These are phyloP conservation scores for Polytrichum formosum DNA, from an alignment of 225 moss, liverwort and hornwort genomes.

Conservation along the genomic window DNA sequence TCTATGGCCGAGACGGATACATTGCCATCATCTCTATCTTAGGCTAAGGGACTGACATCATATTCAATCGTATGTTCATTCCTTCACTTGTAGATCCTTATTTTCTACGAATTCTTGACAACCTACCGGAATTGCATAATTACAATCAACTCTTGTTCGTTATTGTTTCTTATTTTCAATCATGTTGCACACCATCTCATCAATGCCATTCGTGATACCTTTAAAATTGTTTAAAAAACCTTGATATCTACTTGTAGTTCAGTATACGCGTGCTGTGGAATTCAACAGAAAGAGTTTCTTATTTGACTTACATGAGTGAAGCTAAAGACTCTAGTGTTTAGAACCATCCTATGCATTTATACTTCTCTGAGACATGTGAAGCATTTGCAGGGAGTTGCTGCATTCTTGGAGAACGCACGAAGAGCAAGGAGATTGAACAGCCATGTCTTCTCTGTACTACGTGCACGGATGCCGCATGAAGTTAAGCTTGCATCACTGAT, in stretches of 20 bases:
- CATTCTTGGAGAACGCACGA: slow-evolving; percentile 51
- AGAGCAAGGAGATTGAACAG: slow-evolving; percentile 54
- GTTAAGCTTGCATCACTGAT: slow-evolving; percentile 53
- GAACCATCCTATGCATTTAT: not conserved
- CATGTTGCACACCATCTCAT: not conserved
- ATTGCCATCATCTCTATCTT: slow-evolving; percentile 35
- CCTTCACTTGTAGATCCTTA: not conserved
- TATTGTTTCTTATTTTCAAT: no score
- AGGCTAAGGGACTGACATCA: slow-evolving; percentile 31
- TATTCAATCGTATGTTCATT: slow-evolving; percentile 2
- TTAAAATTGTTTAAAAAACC: no score
- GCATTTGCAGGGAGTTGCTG: slow-evolving; percentile 36
- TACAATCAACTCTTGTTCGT: no score
- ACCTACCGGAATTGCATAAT: not conserved
- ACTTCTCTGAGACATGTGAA: not conserved
- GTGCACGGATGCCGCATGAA: slow-evolving; percentile 54
- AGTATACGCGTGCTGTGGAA: not conserved
- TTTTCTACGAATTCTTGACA: not conserved
- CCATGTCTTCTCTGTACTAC: slow-evolving; percentile 57
- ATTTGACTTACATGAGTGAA: not conserved
- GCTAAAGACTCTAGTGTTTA: no score
- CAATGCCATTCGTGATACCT: not conserved
- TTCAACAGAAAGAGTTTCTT: not conserved
- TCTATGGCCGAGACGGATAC: slow-evolving; percentile 52
- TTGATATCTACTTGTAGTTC: no score